Evolutionary conservation across 441 rosid species (phyloP), one percentile per base, ranked within the genome.

Genomic region (Populus hybrid): DNA sequence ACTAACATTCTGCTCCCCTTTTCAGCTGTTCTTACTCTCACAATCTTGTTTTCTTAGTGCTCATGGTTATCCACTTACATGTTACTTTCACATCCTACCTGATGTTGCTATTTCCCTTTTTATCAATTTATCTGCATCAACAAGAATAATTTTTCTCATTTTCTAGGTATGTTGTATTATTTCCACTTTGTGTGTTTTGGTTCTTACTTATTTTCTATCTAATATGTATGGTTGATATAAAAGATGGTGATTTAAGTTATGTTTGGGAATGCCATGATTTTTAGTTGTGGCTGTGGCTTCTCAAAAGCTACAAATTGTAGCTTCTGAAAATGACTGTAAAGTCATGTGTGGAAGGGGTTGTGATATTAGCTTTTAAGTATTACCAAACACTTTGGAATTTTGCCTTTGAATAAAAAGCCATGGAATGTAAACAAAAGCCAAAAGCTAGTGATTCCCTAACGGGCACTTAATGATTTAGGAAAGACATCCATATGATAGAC

Each of bases 401-500:
- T 40, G 4, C 46, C 7, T 40, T 40, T 40, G 46, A 40, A 40
- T 40, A 40, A 40, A 38, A 38, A 40, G 46, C 46, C 46, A 40
- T 40, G 46, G 46, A 40, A 40, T 40, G 12, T 40, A 40, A 40
- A 10, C 12, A 40, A 40, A 3, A 40, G 46, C 46, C 46, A 40
- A 40, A 40, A 40, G 3, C 46, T 40, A 11, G 46, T 40, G 8
- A 3, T 40, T 10, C 46, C 46, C 46, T 10, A 10, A 10, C 12
- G 16, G 67, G 12, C 23, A 64, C 23, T 68, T 68, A 30, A 20
- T 28, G 21, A 68, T 68, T 34, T 68, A 32, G n/a, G 40, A 34
- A 68, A 68, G 66, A n/a, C 2, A 35, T 18, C 38, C 26, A 68
- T 16, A 35, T 23, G 57, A 26, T 77, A 70, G 34, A 81, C 85